Evolutionary conservation across 176 grass and related monocot genomes (phyloP), one percentile per base, ranked within the genome.

Genomic region (Oryza longistaminata): DNA sequence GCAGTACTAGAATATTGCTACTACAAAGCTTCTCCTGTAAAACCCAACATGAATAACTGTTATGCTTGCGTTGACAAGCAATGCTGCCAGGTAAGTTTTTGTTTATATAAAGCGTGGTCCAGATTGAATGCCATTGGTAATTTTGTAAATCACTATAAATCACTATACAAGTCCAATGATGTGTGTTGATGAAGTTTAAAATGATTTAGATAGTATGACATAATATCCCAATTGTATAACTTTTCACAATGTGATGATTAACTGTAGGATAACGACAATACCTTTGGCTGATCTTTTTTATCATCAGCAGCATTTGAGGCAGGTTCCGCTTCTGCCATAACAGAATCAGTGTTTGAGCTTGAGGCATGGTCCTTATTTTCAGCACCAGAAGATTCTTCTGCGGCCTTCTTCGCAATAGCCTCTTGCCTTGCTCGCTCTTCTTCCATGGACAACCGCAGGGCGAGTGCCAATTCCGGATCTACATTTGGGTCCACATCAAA

Each of bases 401-500:
- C 76, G 39, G 94, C 86, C 74, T 89, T 96, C 77, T 93, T 96
- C 0, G 91, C 88, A 71, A 92, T 91, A 62, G 97, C 92, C 50
- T 99, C 97, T 84, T 94, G 97, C 65, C 97, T 92, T 62, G 93
- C 97, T 61, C 97, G 83, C 77, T 99, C 97, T 77, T 99, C 97
- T 85, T 99, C 97, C 97, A 99, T 99, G 61, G 97, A 99, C 55
- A 99, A 82, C 53, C 97, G 88, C 62, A 99, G 82, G 13, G 97
- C 97, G 37, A 99, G 86, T 26, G 92, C 97, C 84, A 99, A 86
- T 37, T 99, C 97, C 29, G 97, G 97, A 81, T 99, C 97, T 48
- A 92, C 61, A 89, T 99, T 99, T 71, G 97, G 97, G 86, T 99
- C 97, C 42, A 99, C 97, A 26, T 92, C 97, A 88, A 99, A 99